Evolutionary conservation across 2,329 filamentous ascomycete species (phyloP).

Genomic region (Pezicula rhizophila): DNA sequence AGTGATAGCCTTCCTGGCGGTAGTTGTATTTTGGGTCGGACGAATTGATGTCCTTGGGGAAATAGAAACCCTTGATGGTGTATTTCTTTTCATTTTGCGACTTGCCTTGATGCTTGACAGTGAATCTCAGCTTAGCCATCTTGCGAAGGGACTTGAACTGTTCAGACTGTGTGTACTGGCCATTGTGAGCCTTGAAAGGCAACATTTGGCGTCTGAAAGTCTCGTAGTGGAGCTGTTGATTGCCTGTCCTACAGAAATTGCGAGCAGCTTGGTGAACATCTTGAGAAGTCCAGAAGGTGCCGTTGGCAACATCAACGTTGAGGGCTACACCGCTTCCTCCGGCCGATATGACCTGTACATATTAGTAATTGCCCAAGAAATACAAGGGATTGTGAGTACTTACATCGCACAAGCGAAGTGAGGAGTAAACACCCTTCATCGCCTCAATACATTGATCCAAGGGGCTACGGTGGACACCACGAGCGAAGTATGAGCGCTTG

Average conservation of each 20-base stretch:
- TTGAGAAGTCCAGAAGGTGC: conserved; percentile 69
- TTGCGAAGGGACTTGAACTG: conserved; percentile 49
- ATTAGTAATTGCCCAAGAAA: neutral
- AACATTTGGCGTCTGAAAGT: conserved; percentile 17
- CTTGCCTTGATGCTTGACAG: conserved; percentile 47
- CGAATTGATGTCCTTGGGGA: conserved; percentile 12
- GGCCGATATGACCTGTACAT: conserved; percentile 13
- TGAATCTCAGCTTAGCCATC: conserved; percentile 50
- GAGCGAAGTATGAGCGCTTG: conserved; percentile 74
- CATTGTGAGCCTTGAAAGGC: conserved; percentile 11
- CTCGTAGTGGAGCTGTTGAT: conserved; percentile 15
- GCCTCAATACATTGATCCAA: conserved; percentile 68
- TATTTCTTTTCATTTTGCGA: conserved; percentile 41
- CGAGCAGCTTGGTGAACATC: conserved; percentile 30
- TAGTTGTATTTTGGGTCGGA: conserved; percentile 23
- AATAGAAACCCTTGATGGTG: conserved; percentile 46
- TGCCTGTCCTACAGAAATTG: conserved; percentile 22
- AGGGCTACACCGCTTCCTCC: conserved; percentile 59
- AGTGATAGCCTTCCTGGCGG: conserved; percentile 39
- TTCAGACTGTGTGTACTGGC: conserved; percentile 32
- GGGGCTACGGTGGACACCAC: conserved; percentile 25
- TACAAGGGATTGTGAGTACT: conserved; percentile 5
- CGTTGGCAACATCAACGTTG: conserved; percentile 89
- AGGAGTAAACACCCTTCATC: conserved; percentile 84
- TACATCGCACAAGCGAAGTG: conserved; percentile 68